phyloP scores from a whole-genome alignment of 192 early-diverging fungal genomes.

The Helicostylum pulchrum region DNA sequence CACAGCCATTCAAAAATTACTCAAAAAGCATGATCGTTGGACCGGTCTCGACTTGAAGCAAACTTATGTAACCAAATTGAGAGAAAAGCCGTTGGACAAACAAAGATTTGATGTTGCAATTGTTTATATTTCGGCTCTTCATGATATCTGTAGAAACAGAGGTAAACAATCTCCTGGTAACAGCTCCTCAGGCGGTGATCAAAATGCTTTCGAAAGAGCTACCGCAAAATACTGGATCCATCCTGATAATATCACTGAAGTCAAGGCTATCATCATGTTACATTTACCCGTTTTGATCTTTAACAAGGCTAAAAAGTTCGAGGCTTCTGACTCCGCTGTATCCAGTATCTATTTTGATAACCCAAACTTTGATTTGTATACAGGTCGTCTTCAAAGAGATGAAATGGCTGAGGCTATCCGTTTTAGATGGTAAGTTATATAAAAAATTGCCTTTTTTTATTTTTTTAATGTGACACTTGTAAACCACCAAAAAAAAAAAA shows the following conservation, averaged over 20 bases:
- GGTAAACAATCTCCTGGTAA: slow-evolving; percentile 26
- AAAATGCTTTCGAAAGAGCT: slow-evolving; percentile 70
- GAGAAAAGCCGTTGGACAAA: slow-evolving; percentile 70
- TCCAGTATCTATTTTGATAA: slow-evolving; percentile 96
- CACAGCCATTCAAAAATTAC: slow-evolving; percentile 84
- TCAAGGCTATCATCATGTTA: slow-evolving; percentile 88
- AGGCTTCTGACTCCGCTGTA: slow-evolving; percentile 84
- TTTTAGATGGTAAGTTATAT: slow-evolving; percentile 88
- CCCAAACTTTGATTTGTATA: slow-evolving; percentile 85
- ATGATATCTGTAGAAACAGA: slow-evolving; percentile 64
- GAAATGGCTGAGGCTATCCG: slow-evolving; percentile 91
- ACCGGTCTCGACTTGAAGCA: slow-evolving; percentile 24
- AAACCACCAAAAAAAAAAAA: background rate
- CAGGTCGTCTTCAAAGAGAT: slow-evolving; percentile 81
- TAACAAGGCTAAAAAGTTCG: slow-evolving; percentile 50
- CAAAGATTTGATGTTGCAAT: slow-evolving; percentile 85
- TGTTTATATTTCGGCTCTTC: slow-evolving; percentile 82
- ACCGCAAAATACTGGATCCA: slow-evolving; percentile 97
- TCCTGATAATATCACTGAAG: slow-evolving; percentile 92
- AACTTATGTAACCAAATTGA: slow-evolving; percentile 24
- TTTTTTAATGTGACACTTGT: background rate
- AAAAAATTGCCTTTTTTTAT: background rate
- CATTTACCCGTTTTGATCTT: slow-evolving; percentile 91
- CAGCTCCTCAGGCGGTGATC: slow-evolving; percentile 29
- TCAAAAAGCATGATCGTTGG: slow-evolving; percentile 95